These are phyloP conservation scores for Harringtonia lauricola DNA, from an alignment of 2,329 filamentous ascomycete genomes.

Conservation along the genomic window DNA sequence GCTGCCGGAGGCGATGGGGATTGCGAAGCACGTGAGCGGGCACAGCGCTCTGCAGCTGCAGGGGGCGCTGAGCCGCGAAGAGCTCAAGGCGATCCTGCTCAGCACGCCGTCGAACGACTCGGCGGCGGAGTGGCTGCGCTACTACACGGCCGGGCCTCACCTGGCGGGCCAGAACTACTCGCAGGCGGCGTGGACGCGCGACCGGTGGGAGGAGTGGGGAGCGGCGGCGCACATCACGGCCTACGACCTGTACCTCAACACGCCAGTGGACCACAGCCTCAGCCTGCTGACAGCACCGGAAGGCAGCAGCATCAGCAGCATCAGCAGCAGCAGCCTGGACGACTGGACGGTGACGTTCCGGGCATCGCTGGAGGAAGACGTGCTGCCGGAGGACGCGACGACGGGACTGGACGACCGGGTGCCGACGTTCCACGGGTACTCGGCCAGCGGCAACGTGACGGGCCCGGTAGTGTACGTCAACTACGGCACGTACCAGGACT, in stretches of 20 bases:
- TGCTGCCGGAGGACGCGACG: conserved; percentile 73
- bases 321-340: conserved; percentile 5
- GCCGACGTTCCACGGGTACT: conserved; percentile 92
- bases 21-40: too few species aligned
- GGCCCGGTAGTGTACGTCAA: conserved; percentile 81
- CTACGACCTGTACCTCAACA: conserved; percentile 72
- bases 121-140: conserved; percentile 61
- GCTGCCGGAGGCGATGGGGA: background rate
- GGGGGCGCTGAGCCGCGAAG: conserved; percentile 27
- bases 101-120: conserved; percentile 45
- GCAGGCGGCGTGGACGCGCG: conserved; percentile 61
- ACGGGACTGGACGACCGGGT: conserved; percentile 61
- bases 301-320: conserved; percentile 13
- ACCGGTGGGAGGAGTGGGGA: conserved; percentile 64
- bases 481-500: conserved; percentile 80
- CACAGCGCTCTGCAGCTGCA: conserved; percentile 1
- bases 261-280: conserved; percentile 59
- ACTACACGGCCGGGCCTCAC: conserved; percentile 68
- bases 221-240: conserved; percentile 51
- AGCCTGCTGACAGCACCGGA: conserved; percentile 46
- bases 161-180: conserved; percentile 68
- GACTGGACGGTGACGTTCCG: conserved; percentile 59
- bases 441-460: conserved; percentile 83
- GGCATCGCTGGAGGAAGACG: conserved; percentile 73
- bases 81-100: conserved; percentile 45